These are phyloP conservation scores for Porpolomopsis calyptriformis DNA, from an alignment of 768 basidiomycete genomes.

Conservation along the genomic window DNA sequence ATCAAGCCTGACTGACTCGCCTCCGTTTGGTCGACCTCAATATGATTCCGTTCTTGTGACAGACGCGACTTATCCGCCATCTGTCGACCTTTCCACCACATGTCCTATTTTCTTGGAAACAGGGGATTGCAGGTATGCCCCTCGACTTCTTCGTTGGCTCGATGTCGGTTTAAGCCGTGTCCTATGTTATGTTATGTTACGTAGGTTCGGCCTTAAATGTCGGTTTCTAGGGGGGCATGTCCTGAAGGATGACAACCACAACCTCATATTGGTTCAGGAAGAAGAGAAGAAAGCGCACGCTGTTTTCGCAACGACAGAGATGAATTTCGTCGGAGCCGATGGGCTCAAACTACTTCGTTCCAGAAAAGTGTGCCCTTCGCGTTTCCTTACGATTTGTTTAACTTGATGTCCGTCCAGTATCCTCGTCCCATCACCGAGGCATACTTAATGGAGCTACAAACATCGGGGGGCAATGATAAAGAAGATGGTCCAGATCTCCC, in stretches of 20 bases:
- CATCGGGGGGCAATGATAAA: conserved; percentile 20
- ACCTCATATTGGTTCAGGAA: conserved; percentile 37
- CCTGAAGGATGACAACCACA: conserved; percentile 30
- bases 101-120: conserved; percentile 62
- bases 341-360: conserved; percentile 51
- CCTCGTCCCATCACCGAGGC: conserved; percentile 49
- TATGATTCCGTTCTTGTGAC: not conserved
- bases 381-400: not conserved
- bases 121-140: conserved; percentile 64
- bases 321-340: conserved; percentile 56
- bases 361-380: conserved; percentile 43
- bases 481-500: conserved; percentile 16
- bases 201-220: conserved; percentile 78
- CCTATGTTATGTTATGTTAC: not conserved
- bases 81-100: conserved; percentile 34
- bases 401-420: conserved; percentile 35
- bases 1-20: conserved; percentile 29
- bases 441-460: conserved; percentile 47
- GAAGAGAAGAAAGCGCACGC: conserved; percentile 45
- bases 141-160: not conserved
- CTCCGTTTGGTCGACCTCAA: conserved; percentile 40
- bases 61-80: conserved; percentile 20
- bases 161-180: not conserved
- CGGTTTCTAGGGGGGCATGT: conserved; percentile 80
- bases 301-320: conserved; percentile 43